Evolutionary conservation across 208 protist genomes (phyloP).

Genomic region (Leishmania tarentolae): DNA sequence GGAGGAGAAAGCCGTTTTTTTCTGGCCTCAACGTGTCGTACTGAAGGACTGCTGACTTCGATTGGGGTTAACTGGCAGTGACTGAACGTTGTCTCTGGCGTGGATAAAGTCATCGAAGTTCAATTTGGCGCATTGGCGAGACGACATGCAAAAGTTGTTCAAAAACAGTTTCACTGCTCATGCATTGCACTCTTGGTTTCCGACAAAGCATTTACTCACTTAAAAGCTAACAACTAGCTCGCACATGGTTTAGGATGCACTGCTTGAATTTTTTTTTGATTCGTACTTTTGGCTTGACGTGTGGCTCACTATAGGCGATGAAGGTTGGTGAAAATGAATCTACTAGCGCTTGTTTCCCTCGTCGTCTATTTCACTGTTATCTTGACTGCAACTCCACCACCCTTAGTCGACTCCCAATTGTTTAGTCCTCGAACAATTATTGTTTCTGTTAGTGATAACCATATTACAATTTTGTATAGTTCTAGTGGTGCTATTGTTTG

Average conservation of each 20-base stretch:
- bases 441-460: slow-evolving; percentile 9
- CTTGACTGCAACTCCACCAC: not conserved
- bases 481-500: slow-evolving; percentile 29
- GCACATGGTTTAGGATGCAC: not conserved
- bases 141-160: not conserved
- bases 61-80: not conserved
- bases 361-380: not conserved
- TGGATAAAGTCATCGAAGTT: not conserved
- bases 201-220: not conserved
- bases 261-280: not conserved
- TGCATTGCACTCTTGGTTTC: not conserved
- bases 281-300: not conserved
- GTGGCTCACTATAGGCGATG: not conserved
- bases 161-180: not conserved
- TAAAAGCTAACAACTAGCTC: not conserved
- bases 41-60: not conserved
- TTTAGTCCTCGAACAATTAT: not conserved
- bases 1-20: not conserved
- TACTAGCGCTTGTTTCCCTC: not conserved
- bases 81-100: not conserved
- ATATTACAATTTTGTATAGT: slow-evolving; percentile 16
- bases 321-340: not conserved
- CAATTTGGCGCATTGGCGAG: not conserved
- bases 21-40: not conserved
- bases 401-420: not conserved